Evolutionary conservation across 192 early-diverging fungal species (phyloP).

Genomic region (Umbelopsis ramanniana): DNA sequence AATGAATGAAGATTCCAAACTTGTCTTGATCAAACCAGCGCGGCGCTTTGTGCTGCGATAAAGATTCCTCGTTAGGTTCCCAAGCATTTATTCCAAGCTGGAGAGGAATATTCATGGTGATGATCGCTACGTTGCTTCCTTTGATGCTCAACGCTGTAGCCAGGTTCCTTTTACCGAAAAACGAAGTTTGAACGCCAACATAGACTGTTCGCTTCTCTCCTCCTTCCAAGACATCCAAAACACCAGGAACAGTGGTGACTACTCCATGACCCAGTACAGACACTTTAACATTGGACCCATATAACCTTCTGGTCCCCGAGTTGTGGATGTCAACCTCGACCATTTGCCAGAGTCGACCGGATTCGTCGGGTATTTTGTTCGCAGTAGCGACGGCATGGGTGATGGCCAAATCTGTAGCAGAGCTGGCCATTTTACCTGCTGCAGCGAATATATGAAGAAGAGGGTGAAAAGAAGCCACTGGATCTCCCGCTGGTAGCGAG

Average conservation of each 20-base stretch:
- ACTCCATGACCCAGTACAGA: not conserved
- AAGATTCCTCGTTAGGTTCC: constrained; percentile 13
- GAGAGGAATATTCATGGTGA: not conserved
- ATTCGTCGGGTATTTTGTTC: constrained; percentile 15
- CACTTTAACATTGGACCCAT: not conserved
- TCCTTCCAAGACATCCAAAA: not conserved
- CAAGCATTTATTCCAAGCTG: not conserved
- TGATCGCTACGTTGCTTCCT: not conserved
- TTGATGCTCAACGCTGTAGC: not conserved
- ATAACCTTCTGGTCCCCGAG: not conserved
- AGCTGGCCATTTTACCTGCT: not conserved
- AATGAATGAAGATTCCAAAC: constrained; percentile 40
- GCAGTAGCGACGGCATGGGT: not conserved
- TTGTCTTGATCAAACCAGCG: constrained; percentile 28
- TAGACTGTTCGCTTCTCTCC: constrained; percentile 3
- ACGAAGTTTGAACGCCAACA: constrained; percentile 2
- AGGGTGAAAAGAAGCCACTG: not conserved
- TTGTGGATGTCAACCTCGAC: constrained; percentile 1
- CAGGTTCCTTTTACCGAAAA: not conserved
- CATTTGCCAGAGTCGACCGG: constrained; percentile 2
- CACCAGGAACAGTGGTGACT: not conserved
- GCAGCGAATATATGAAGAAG: constrained; percentile 30
- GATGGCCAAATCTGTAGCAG: not conserved
- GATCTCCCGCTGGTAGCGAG: constrained; percentile 8
- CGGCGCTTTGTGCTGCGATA: constrained; percentile 23